Evolutionary conservation across 2,329 filamentous ascomycete genomes (phyloP).

Genomic region (Aureobasidium zeae): DNA sequence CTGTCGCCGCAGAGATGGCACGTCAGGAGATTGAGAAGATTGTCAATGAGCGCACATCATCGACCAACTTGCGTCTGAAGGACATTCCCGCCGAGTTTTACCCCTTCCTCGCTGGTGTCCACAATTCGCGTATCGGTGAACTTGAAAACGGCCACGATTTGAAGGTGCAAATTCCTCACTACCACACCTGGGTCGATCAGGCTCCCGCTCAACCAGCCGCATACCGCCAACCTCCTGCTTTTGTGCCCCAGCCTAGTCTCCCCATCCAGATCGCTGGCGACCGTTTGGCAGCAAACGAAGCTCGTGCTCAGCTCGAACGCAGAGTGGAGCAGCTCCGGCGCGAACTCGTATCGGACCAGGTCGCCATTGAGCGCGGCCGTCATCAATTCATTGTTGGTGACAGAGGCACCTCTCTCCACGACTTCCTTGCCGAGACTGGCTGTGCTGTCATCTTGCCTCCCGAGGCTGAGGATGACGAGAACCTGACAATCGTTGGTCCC

Average conservation of each 20-base stretch:
- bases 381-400: slow-evolving; percentile 94
- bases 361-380: slow-evolving; percentile 72
- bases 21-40: slow-evolving; percentile 78
- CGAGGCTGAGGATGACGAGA: slow-evolving; percentile 66
- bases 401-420: slow-evolving; percentile 65
- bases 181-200: slow-evolving; percentile 62
- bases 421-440: slow-evolving; percentile 84
- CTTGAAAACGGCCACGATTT: slow-evolving; percentile 67
- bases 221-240: slow-evolving; percentile 58
- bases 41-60: slow-evolving; percentile 74
- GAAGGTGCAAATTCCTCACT: slow-evolving; percentile 72
- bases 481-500: slow-evolving; percentile 76
- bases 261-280: slow-evolving; percentile 84
- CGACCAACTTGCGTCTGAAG: slow-evolving; percentile 70
- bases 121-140: slow-evolving; percentile 56
- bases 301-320: slow-evolving; percentile 70
- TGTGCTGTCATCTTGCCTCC: slow-evolving; percentile 79
- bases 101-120: slow-evolving; percentile 80
- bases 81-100: slow-evolving; percentile 87
- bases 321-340: slow-evolving; percentile 66
- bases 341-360: slow-evolving; percentile 66
- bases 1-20: slow-evolving; percentile 75
- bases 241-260: slow-evolving; percentile 61
- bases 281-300: slow-evolving; percentile 68
- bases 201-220: slow-evolving; percentile 55